These are phyloP conservation scores for Hanseniaspora sp. DNA, from an alignment of 1,139 yeast genomes.

Conservation along the genomic window DNA sequence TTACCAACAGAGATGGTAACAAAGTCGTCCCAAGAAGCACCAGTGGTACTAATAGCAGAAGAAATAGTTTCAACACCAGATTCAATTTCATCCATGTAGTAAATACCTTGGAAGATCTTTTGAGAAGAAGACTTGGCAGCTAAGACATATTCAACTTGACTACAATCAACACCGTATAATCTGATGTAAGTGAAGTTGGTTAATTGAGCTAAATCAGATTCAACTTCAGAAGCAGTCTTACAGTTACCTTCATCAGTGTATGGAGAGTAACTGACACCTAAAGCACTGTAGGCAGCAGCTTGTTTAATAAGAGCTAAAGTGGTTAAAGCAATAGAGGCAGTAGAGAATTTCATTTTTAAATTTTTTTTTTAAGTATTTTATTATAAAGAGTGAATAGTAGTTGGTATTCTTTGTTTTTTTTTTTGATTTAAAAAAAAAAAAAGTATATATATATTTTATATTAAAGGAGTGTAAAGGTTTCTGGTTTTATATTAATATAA, in stretches of 20 bases:
- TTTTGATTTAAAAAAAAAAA: not conserved
- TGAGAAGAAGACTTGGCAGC: slow-evolving; percentile 50
- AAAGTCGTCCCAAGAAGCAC: slow-evolving; percentile 60
- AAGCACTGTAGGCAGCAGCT: slow-evolving; percentile 30
- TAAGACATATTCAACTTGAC: slow-evolving; percentile 60
- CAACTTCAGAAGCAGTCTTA: slow-evolving; percentile 50
- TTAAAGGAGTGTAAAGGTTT: slow-evolving; percentile 16
- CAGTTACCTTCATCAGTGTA: slow-evolving; percentile 62
- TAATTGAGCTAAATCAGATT: slow-evolving; percentile 48
- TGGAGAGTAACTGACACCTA: slow-evolving; percentile 75
- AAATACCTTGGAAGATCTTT: slow-evolving; percentile 64
- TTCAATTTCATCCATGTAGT: slow-evolving; percentile 43
- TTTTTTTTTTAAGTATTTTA: not conserved
- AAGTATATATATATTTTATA: not conserved
- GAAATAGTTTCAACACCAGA: slow-evolving; percentile 44
- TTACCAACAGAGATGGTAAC: slow-evolving; percentile 71
- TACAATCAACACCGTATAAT: slow-evolving; percentile 76
- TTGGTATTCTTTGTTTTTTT: slow-evolving; percentile 9
- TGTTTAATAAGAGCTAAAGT: slow-evolving; percentile 29
- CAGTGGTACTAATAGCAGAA: slow-evolving; percentile 43
- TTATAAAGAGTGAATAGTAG: slow-evolving; percentile 16
- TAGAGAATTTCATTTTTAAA: slow-evolving; percentile 21
- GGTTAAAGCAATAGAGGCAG: slow-evolving; percentile 25
- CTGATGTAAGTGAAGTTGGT: slow-evolving; percentile 51
- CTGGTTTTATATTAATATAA: not conserved